These are phyloP conservation scores for Linum trigynum DNA, from an alignment of 345 rosid species.

Conservation along the genomic window DNA sequence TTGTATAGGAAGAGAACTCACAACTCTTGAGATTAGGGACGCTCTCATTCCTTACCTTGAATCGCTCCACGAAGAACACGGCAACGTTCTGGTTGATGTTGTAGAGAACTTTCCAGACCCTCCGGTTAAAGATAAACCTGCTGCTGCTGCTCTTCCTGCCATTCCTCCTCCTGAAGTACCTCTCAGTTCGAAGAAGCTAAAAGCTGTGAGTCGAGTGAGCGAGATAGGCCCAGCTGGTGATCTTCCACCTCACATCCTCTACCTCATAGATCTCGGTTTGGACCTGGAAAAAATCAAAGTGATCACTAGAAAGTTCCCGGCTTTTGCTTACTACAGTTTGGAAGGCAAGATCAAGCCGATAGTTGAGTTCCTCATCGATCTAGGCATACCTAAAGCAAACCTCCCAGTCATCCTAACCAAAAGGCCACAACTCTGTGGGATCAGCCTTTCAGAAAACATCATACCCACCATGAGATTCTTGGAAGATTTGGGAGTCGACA, in stretches of 20 bases:
- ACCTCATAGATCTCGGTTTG: constrained; percentile 76
- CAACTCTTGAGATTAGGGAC: constrained; percentile 81
- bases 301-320: constrained; percentile 59
- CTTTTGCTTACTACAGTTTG: constrained; percentile 75
- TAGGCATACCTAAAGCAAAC: constrained; percentile 62
- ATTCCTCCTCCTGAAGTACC: constrained; percentile 25
- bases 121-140: constrained; percentile 35
- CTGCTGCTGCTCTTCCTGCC: constrained; percentile 18
- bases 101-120: constrained; percentile 64
- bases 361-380: constrained; percentile 75
- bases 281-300: constrained; percentile 70
- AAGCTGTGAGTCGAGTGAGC: constrained; percentile 58
- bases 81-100: constrained; percentile 45
- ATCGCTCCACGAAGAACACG: constrained; percentile 52
- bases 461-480: constrained; percentile 70
- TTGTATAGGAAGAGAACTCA: constrained; percentile 75
- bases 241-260: constrained; percentile 57
- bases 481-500: constrained; percentile 69
- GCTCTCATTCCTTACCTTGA: constrained; percentile 75
- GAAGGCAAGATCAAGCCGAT: constrained; percentile 79
- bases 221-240: constrained; percentile 49
- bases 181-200: constrained; percentile 38
- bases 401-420: constrained; percentile 51
- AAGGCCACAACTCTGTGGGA: constrained; percentile 84
- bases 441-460: constrained; percentile 62